A percentile compares a stretch with the other conserved stretches of the same genome.
Evolutionary conservation across 352 stramenopile species (phyloP).

Genomic region (Phytopythium kandeliae): DNA sequence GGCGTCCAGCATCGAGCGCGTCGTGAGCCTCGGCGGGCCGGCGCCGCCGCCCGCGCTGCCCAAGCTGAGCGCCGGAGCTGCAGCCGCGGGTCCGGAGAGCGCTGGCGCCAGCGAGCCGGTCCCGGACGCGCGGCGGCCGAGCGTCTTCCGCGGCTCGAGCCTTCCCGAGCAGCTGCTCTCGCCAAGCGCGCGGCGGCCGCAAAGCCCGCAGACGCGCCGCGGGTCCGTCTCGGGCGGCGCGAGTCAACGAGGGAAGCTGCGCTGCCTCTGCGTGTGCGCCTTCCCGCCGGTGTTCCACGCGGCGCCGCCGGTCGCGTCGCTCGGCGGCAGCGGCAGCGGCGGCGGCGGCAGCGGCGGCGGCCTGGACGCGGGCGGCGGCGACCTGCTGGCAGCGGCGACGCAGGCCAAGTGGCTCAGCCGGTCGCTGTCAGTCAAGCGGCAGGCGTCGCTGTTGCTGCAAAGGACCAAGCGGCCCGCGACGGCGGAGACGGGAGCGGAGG

Average conservation of each 20-base stretch:
- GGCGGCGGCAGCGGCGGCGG: no score
- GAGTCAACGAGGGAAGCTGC: conserved; percentile 4
- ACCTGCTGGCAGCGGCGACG: no score
- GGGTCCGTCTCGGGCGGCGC: not conserved
- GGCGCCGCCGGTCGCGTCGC: conserved; percentile 2
- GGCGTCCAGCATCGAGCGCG: conserved; percentile 17
- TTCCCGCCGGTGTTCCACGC: conserved; percentile 52
- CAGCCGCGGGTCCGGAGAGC: no score
- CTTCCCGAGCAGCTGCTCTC: not conserved
- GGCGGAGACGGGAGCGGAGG: no score
- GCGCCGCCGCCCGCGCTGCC: not conserved
- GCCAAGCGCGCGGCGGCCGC: not conserved
- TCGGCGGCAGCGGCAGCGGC: no score
- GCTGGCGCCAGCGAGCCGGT: not conserved
- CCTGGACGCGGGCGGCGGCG: no score
- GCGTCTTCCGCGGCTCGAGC: not conserved
- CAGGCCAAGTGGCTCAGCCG: conserved; percentile 32
- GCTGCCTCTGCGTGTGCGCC: conserved; percentile 41
- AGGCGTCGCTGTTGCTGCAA: not conserved
- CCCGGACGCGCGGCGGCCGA: not conserved
- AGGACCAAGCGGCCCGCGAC: no score
- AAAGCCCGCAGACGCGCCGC: no score
- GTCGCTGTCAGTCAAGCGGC: conserved; percentile 14
- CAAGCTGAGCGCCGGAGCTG: not conserved
- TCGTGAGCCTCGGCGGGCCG: conserved; percentile 27